Percentiles rank a stretch among this genome's conserved stretches.
Evolutionary conservation across 108 stramenopile species (phyloP).

Genomic region (Skeletonema grethae): DNA sequence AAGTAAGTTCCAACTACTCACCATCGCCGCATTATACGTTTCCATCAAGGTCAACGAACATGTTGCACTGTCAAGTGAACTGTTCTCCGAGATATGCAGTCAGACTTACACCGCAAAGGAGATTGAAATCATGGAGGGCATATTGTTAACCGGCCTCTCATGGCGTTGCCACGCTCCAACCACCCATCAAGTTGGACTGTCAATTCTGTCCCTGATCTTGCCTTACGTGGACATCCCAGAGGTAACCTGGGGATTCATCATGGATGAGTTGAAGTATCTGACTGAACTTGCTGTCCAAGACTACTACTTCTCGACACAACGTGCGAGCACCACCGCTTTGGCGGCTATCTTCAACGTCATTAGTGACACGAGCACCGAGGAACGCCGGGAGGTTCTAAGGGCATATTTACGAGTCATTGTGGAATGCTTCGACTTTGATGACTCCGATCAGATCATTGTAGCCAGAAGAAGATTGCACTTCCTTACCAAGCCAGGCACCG

Average conservation of each 20-base stretch:
- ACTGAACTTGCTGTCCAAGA: constrained; percentile 19
- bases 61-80: constrained; percentile 44
- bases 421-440: no score
- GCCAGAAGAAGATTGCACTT: no score
- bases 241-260: constrained; percentile 6
- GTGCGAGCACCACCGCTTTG: constrained; percentile 31
- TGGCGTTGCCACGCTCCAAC: constrained; percentile 23
- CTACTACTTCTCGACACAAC: constrained; percentile 14
- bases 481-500: no score
- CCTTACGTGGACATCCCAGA: constrained; percentile 5
- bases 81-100: constrained; percentile 60
- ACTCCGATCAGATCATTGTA: no score
- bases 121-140: constrained; percentile 59
- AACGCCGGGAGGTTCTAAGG: no score
- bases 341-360: constrained; percentile 44
- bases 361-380: neutral
- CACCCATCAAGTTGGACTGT: constrained; percentile 21
- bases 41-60: constrained; percentile 61
- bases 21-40: constrained; percentile 54
- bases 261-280: constrained; percentile 25
- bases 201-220: constrained; percentile 25
- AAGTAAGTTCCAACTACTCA: constrained; percentile 53
- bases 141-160: constrained; percentile 36
- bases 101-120: constrained; percentile 48
- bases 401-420: no score